Evolutionary conservation across 148 eudicot genomes (phyloP), one percentile per base, ranked within the genome.

Genomic region (Cornus florida): DNA sequence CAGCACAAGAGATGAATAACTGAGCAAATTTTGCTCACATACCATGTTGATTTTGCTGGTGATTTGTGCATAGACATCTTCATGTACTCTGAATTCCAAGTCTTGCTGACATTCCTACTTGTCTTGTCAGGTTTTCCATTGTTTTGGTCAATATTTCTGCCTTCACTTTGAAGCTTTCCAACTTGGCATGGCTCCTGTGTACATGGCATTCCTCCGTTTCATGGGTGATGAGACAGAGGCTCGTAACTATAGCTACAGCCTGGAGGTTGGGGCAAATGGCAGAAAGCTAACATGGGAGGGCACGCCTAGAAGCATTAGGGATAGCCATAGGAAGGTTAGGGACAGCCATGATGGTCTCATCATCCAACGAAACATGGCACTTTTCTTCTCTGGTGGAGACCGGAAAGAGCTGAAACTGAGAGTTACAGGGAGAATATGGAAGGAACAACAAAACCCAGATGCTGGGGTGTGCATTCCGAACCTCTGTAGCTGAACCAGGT

Each of bases 271-370:
- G 53, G 84, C 41, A n/a, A 82, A 82, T 68, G 84, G 84, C 17
- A n/a, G 84, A 66, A 77, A 82, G 65, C 80, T 82, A 28, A 82
- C 41, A 64, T 82, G 84, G 84, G 84, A 82, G 17, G 80, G 84
- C 53, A 82, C 84, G 57, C 84, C 84, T 7, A 62, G 84, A 2
- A 82, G 84, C 77, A 41, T 82, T 8, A 43, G 83, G 12, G 77
- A 77, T 57, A 77, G 80, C 77, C 84, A 82, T 73, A 68, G 84
- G 43, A 82, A 82, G 77, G 84, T 82, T 7, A 72, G 84, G 56
- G 84, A 82, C 35, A 81, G 80, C 69, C 84, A 82, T 64, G 84
- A 77, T 57, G 80, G 80, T 31, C 80, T 77, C 14, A 77, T 77
- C 0, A 77, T 77, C 60, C 73, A 70, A 16, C 31, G 80, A 9